phyloP scores from a whole-genome alignment of 148 eudicot species.

The Rhododendron henanense region DNA sequence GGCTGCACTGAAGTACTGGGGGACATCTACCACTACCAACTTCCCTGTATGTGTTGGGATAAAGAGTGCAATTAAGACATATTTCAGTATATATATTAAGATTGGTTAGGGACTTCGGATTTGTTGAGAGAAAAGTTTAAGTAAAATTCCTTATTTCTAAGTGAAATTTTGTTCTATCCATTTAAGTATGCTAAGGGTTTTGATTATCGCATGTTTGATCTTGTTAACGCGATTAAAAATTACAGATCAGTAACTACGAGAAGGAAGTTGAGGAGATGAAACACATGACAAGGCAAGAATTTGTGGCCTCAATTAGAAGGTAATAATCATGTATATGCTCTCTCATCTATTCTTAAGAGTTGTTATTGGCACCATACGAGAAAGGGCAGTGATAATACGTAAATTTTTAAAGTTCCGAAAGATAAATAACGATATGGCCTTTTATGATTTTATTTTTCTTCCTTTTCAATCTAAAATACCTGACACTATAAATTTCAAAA shows the following conservation, averaged over 20 bases:
- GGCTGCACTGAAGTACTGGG: constrained; percentile 97
- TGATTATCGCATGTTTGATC: background rate
- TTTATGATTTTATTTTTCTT: background rate
- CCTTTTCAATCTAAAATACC: background rate
- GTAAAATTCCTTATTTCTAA: background rate
- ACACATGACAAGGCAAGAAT: constrained; percentile 95
- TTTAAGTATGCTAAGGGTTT: background rate
- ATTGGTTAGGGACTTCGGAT: background rate
- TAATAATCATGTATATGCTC: constrained; percentile 16
- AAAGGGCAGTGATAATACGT: background rate
- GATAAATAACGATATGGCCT: background rate
- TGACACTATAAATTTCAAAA: background rate
- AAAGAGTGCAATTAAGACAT: background rate
- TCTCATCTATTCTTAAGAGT: background rate
- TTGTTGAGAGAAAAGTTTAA: background rate
- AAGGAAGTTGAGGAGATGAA: constrained; percentile 97
- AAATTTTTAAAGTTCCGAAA: background rate
- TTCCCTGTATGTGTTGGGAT: constrained; percentile 60
- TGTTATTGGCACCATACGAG: background rate
- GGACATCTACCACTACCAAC: constrained; percentile 94
- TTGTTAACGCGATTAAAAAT: background rate
- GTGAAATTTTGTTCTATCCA: background rate
- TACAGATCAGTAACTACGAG: constrained; percentile 88
- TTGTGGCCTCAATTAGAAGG: constrained; percentile 95
- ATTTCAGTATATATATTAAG: background rate